These are phyloP conservation scores for Volvox reticuliferus DNA, from an alignment of 139 green algal genomes.

Conservation along the genomic window DNA sequence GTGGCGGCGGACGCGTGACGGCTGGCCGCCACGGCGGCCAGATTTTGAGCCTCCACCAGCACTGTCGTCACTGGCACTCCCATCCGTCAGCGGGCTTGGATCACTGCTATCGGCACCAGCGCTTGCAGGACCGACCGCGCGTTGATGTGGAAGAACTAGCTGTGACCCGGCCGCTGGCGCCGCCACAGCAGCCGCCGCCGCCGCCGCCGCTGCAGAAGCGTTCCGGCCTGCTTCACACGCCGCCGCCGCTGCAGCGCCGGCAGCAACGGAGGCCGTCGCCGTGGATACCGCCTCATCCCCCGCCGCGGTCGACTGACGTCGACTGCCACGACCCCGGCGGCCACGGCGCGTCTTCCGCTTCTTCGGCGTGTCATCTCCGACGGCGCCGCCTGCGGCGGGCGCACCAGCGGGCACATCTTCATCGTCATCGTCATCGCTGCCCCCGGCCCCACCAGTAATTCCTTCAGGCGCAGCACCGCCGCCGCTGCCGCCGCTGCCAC, in stretches of 20 bases:
- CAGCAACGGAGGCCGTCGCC: neutral
- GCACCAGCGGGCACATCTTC: neutral
- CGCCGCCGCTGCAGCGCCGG: neutral
- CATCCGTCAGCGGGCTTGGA: neutral
- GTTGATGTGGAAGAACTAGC: too few relatives aligned
- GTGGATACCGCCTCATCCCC: neutral
- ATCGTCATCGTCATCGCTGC: neutral
- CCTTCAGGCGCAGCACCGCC: neutral
- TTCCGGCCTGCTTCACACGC: too few relatives aligned
- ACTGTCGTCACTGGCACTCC: slow-evolving; percentile 11
- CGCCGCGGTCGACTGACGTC: neutral
- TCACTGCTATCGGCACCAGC: neutral
- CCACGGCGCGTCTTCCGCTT: slow-evolving; percentile 34
- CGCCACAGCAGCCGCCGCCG: too few relatives aligned
- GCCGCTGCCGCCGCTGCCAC: neutral
- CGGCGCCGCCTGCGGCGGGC: neutral
- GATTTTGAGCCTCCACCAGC: neutral
- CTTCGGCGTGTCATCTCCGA: neutral
- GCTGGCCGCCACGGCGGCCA: slow-evolving; percentile 25
- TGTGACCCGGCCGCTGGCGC: too few relatives aligned
- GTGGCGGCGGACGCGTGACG: slow-evolving; percentile 6
- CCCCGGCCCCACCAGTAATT: neutral
- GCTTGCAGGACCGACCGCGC: neutral
- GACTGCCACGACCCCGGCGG: slow-evolving; percentile 24
- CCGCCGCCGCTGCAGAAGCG: neutral